Evolutionary conservation across 2,329 filamentous ascomycete genomes (phyloP).

Genomic region (Sporothrix pseudoabietina): DNA sequence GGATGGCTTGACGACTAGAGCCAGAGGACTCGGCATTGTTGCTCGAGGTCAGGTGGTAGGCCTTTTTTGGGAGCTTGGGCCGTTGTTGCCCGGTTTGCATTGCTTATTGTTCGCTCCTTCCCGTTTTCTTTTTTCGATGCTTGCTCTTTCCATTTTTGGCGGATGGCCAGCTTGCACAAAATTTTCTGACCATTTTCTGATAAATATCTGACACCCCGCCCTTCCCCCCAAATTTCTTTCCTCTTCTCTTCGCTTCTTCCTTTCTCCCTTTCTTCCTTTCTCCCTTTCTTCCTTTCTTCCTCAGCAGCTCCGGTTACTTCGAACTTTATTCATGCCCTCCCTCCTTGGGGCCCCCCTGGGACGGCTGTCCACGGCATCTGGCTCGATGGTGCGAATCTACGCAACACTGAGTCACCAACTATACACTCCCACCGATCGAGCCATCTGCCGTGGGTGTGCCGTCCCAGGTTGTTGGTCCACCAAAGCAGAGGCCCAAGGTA

Average conservation of each 20-base stretch:
- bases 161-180: neutral
- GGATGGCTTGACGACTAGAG: neutral
- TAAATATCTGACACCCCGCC: neutral
- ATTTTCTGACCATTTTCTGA: neutral
- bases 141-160: neutral
- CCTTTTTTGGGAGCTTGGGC: no score
- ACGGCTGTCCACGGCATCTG: neutral
- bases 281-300: neutral
- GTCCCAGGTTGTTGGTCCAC: no score
- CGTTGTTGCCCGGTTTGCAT: neutral
- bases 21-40: neutral
- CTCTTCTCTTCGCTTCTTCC: neutral
- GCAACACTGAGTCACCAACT: no score
- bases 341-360: no score
- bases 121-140: neutral
- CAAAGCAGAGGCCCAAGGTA: no score
- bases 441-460: neutral
- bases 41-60: neutral
- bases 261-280: neutral
- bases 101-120: conserved; percentile 3
- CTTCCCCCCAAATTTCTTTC: neutral
- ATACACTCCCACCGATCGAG: no score
- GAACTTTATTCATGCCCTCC: neutral
- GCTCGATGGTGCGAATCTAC: neutral
- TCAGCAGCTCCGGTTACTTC: neutral